Base-by-base conservation (phyloP, 208 protist species). In the Zelonia costaricensis region DNA sequence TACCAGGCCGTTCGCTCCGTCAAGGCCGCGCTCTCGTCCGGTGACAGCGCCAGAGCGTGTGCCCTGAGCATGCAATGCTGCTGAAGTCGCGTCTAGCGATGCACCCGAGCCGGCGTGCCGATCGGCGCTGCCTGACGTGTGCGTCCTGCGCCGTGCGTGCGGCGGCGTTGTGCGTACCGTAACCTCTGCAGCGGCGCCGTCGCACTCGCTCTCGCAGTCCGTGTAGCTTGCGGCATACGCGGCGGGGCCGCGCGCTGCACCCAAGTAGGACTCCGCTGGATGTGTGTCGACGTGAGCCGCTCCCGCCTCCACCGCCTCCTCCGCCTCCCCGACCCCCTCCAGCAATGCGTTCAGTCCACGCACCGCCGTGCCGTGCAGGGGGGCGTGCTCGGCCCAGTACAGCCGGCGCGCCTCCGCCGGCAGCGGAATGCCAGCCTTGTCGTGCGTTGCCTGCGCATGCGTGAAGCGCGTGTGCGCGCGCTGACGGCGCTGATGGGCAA, bases 301-400 rank as follows among this genome's bases (percentile, higher is more conserved):
- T n/a, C n/a, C n/a, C n/a, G n/a, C n/a, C n/a, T n/a, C n/a, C n/a
- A n/a, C n/a, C n/a, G n/a, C 57, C 45, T 12, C 20, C 53, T 69
- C 62, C 2, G 53, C 62, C 62, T 69, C 62, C 18, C 53, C 62
- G 0, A 69, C 62, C 20, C 62, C 62, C 18, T 61, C 27, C 44
- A 69, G 36, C 31, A 69, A 30, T n/a, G 62, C 53, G 23, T 62
- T 61, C n/a, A 69, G 55, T 15, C 63, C 44, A 20, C 63, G 52
- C 27, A 69, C 54, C 13, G 31, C 12, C n/a, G 28, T 16, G 10
- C 27, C 12, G 39, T 69, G 63, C 46, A 69, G 46, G 4, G 54
- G 54, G 0, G 39, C 63, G 31, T 69, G 63, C 54, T 69, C 63
- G 12, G 63, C 63, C 63, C 63, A 62, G 33, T 62, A 69, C 33